A percentile compares a stretch with the other conserved stretches of the same genome.
Conservation (phyloP, 768 basidiomycete genomes). For the Boletus insuetus region DNA sequence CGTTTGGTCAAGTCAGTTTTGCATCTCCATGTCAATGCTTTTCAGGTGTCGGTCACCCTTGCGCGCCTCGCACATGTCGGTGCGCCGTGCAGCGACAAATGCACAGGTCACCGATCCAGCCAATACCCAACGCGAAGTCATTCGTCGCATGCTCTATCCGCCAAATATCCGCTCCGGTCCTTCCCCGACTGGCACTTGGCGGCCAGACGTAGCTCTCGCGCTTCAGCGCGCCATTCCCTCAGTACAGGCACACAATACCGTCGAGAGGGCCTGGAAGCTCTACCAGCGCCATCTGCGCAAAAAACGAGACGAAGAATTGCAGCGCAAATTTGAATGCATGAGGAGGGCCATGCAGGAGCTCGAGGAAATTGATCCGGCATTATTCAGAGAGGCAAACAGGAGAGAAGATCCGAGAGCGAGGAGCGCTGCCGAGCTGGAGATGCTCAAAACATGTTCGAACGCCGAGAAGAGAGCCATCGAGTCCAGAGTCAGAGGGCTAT, state of each 20-base stretch:
- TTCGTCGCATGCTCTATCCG: constrained; percentile 81
- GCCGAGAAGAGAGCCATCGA: constrained; percentile 71
- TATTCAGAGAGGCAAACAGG: constrained; percentile 72
- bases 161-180: constrained; percentile 66
- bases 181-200: constrained; percentile 81
- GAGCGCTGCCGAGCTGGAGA: constrained; percentile 52
- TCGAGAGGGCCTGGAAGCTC: constrained; percentile 86
- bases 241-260: constrained; percentile 86
- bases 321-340: constrained; percentile 82
- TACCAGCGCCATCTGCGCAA: constrained; percentile 74
- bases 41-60: constrained; percentile 25
- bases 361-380: constrained; percentile 42
- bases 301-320: constrained; percentile 62
- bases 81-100: constrained; percentile 41
- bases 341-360: constrained; percentile 81
- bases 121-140: constrained; percentile 67
- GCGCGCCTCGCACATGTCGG: constrained; percentile 34
- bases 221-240: constrained; percentile 85
- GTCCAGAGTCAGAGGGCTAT: constrained; percentile 73
- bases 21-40: constrained; percentile 36
- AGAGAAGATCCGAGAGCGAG: constrained; percentile 71
- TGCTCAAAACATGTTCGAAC: constrained; percentile 59
- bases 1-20: background rate
- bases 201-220: constrained; percentile 72
- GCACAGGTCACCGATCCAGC: constrained; percentile 25